Base-by-base conservation (phyloP, 1,139 yeast genomes). In the Eremothecium gossypii region DNA sequence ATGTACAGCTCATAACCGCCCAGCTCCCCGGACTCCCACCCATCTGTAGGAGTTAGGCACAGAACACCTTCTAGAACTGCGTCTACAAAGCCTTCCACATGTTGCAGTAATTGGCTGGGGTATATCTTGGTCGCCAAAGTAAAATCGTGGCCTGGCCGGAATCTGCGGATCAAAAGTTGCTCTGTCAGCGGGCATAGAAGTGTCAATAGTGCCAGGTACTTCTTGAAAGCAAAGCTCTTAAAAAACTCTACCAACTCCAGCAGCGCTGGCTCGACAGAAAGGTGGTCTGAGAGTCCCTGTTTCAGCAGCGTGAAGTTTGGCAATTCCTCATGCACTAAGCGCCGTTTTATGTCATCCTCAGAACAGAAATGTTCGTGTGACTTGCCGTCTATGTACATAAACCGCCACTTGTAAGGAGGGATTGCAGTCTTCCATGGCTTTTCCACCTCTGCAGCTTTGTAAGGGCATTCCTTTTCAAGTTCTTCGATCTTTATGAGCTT, bases 1-100 rank as follows among this genome's bases (percentile, higher is more conserved):
- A 93, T 83, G 56, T 93, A 83, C 41, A 93, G 68, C 55, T 91
- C 96, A 63, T 93, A 93, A 1, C 97, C 99, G 30, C 99, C 99
- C 45, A 71, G 68, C 53, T 85, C 95, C 12, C 96, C 96, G 42
- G 76, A 73, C 46, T 77, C 85, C 95, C 95, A 85, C 1, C 83
- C 84, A 50, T 71, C 71, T 2, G 85, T 77, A 1, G 95, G 95
- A 0, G 96, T 89, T 44, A 86, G 61, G 42, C 79, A 76, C 43
- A 87, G 62, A 0, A 95, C 83, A 3, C 89, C 93, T 48, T 68
- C 73, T 11, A 68, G 45, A 1, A 65, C 53, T 4, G 67, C 65
- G 35, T 64, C 68, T 3, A 64, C 54, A 42, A 58, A 49, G 11
- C 61, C 63, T 30, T 54, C 54, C 11, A 53, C 45, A n/a, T 49